Base-by-base conservation (phyloP, 2,329 filamentous ascomycete species). In the Davidsoniella neocaledoniae region DNA sequence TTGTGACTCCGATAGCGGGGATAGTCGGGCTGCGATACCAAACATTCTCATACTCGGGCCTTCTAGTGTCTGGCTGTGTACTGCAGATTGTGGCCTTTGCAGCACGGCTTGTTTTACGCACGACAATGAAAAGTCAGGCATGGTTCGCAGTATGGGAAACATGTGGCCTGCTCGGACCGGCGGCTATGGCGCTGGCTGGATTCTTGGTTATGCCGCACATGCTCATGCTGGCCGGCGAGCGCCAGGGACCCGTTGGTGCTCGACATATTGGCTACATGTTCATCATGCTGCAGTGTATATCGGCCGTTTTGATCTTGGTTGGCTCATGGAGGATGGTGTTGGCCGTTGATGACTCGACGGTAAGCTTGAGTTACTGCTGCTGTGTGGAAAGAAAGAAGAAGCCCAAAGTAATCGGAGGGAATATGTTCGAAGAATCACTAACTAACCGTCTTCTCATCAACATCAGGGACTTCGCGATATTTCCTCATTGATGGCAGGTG, bases 91-190 rank as follows among this genome's bases (percentile, higher is more conserved):
- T 71, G 41, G 69, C 70, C 12, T 73, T 73, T 53, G 58, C 66
- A 12, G 70, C 68, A 3, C 65, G 68, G 37, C 50, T 73, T 5
- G 56, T 73, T 26, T 62, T 73, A 10, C 61, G 62, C 40, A 58
- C 56, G 6, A 55, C 62, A 25, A 56, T 57, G 7, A 58, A 60
- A 38, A 64, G 58, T 52, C 59, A 61, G 44, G 57, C 58, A 2
- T 64, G 60, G 51, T 71, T 72, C 54, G 58, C 64, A 9, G 54
- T 74, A 4, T 71, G 63, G 50, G 57, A 73, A 29, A 54, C 71
- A 10, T 71, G 71, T 16, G 71, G 69, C 1, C 59, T 68, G 17
- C 57, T 71, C 36, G 72, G 70, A 1, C 68, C 71, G 14, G 67
- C 66, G 2, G 60, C 71, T 38, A 64, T 73, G 54, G 64, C 64